Conservation (phyloP, 177 flowering plant genomes). For the Vitis hybrid region DNA sequence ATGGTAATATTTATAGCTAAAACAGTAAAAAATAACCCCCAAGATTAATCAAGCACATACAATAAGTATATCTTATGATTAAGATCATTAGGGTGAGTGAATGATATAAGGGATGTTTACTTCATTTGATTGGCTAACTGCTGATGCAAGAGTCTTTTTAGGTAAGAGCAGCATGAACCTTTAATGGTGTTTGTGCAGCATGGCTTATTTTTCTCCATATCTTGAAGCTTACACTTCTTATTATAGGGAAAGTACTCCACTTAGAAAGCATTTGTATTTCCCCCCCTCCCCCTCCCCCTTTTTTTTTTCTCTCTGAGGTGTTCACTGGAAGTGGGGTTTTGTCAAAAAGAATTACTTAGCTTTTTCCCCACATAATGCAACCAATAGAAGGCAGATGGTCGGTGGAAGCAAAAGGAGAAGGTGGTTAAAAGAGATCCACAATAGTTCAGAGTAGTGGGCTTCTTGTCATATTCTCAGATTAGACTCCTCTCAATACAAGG, state of each 20-base stretch:
- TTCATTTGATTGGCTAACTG: too few relatives aligned
- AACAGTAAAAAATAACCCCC: too few relatives aligned
- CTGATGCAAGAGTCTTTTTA: not conserved
- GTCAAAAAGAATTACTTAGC: conserved; percentile 3
- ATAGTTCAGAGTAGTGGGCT: not conserved
- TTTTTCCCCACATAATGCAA: conserved; percentile 11
- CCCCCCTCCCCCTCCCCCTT: not conserved
- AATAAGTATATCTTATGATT: too few relatives aligned
- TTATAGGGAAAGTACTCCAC: not conserved
- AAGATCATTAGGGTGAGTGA: too few relatives aligned
- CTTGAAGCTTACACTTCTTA: not conserved
- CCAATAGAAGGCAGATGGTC: conserved; percentile 5
- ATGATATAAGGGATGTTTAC: too few relatives aligned
- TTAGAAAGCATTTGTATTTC: not conserved
- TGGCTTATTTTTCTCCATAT: not conserved
- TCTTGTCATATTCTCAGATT: not conserved
- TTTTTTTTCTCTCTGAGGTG: conserved; percentile 3
- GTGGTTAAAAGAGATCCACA: not conserved
- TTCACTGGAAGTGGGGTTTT: conserved; percentile 12
- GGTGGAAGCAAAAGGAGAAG: conserved; percentile 7
- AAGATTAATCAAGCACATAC: too few relatives aligned
- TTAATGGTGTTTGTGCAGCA: not conserved
- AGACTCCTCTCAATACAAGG: not conserved
- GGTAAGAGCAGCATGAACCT: not conserved
- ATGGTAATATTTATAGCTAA: too few relatives aligned